Conservation (phyloP, 257 asterid genomes). For the Solanum pinnatisectum region DNA sequence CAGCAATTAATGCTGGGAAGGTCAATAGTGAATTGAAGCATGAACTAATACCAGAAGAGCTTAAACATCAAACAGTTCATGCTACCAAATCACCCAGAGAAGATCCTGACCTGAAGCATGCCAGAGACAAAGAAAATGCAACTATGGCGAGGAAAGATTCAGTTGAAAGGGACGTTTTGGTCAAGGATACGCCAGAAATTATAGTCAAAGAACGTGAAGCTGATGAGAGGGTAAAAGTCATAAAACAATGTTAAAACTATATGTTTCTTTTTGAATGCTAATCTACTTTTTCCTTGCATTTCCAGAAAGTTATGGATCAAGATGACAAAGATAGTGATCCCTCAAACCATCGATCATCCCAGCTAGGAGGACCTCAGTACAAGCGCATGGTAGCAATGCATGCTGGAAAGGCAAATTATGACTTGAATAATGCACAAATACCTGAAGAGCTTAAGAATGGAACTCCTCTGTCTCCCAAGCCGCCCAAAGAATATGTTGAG, state of each 20-base stretch:
- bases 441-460: not conserved
- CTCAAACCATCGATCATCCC: not conserved
- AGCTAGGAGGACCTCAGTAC: not conserved
- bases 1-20: not conserved
- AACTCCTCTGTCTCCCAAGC: not conserved
- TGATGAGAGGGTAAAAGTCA: slow-evolving; percentile 16
- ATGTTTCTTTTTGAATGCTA: not conserved
- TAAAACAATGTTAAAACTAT: not conserved
- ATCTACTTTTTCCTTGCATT: not conserved
- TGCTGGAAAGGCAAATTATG: not conserved
- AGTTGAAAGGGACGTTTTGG: slow-evolving; percentile 36
- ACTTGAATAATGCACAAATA: not conserved
- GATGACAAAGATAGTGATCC: not conserved
- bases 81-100: not conserved
- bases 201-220: slow-evolving; percentile 1
- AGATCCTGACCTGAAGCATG: not conserved
- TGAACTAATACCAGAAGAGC: not conserved
- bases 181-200: slow-evolving; percentile 6
- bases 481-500: not conserved
- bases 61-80: not conserved
- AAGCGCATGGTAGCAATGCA: not conserved
- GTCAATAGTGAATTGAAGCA: not conserved
- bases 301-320: not conserved
- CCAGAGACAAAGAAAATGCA: slow-evolving; percentile 7
- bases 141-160: slow-evolving; percentile 36